phyloP scores from a whole-genome alignment of 257 asterid species.

The Solanum appendiculatum region DNA sequence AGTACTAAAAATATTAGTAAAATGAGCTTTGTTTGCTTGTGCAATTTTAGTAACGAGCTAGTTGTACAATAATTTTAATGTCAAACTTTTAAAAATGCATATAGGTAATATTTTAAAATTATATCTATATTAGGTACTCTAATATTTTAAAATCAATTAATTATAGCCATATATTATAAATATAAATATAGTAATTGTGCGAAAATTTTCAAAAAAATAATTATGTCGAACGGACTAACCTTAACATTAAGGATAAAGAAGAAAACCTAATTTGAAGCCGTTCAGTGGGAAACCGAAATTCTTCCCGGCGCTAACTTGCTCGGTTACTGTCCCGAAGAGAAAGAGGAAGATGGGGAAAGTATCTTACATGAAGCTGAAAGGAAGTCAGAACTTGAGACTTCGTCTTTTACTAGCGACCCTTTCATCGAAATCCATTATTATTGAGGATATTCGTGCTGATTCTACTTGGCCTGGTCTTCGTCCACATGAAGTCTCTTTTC shows the following conservation, averaged over 20 bases:
- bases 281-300: background rate
- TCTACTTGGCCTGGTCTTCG: conserved; percentile 71
- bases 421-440: conserved; percentile 57
- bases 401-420: conserved; percentile 72
- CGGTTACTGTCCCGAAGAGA: background rate
- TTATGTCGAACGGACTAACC: background rate
- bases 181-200: no score
- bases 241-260: background rate
- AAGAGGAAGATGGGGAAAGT: conserved; percentile 36
- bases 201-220: no score
- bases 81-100: no score
- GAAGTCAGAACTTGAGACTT: conserved; percentile 61
- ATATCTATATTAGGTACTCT: no score
- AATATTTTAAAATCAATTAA: no score
- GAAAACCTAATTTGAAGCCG: background rate
- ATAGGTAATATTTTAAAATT: no score
- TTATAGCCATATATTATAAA: no score
- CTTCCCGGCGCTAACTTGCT: background rate
- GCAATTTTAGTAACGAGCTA: no score
- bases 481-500: conserved; percentile 60
- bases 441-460: conserved; percentile 72
- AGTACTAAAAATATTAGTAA: no score
- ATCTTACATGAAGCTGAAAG: conserved; percentile 46
- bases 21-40: no score
- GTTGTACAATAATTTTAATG: no score